phyloP scores from a whole-genome alignment of 2,329 filamentous ascomycete species.

The Alternaria solani region DNA sequence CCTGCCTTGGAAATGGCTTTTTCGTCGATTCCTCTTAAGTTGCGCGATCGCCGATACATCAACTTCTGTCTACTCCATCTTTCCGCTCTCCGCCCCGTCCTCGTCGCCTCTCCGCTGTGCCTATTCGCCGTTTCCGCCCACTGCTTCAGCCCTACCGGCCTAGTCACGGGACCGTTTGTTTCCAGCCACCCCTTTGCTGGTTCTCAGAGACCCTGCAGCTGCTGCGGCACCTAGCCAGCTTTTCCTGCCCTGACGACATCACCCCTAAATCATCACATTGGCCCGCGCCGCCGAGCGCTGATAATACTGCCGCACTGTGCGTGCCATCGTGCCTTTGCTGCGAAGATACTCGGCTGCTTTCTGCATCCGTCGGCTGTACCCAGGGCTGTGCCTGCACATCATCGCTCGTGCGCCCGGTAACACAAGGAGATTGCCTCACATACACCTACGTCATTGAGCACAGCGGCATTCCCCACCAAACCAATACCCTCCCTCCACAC shows the following conservation, averaged over 20 bases:
- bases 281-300: neutral
- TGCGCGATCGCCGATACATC: constrained; percentile 17
- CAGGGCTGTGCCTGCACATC: constrained; percentile 16
- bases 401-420: constrained; percentile 2
- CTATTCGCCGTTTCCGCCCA: constrained; percentile 6
- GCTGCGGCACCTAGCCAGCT: constrained; percentile 8
- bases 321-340: neutral
- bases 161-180: constrained; percentile 12
- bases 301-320: neutral
- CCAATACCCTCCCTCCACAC: constrained; percentile 11
- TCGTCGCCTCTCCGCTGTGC: constrained; percentile 9
- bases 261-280: neutral
- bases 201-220: constrained; percentile 12
- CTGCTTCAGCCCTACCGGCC: constrained; percentile 15
- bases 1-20: constrained; percentile 12
- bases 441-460: constrained; percentile 16
- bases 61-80: neutral
- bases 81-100: constrained; percentile 8
- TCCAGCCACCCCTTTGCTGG: constrained; percentile 1
- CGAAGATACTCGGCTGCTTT: neutral
- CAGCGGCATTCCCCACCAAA: constrained; percentile 18
- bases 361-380: neutral
- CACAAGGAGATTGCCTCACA: constrained; percentile 9
- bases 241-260: constrained; percentile 3
- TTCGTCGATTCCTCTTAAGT: constrained; percentile 16